Percentiles rank a stretch among this genome's conserved stretches.
Evolutionary conservation across 164 flowering plant genomes (phyloP).

Genomic region (Tetracentron sinense): DNA sequence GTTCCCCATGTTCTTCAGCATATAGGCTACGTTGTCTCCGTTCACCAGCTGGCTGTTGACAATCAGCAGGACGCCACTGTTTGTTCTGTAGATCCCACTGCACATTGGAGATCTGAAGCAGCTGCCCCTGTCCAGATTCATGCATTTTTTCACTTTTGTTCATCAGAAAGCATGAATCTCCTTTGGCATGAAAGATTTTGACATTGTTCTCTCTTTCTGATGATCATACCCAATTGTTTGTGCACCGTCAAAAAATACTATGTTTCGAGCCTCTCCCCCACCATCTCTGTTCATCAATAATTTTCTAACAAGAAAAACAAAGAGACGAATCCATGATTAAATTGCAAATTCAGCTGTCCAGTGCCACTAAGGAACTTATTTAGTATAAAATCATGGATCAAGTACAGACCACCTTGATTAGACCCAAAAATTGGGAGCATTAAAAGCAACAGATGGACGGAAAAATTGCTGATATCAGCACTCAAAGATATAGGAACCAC

Average conservation of each 20-base stretch:
- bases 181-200: constrained; percentile 7
- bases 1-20: background rate
- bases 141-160: constrained; percentile 9
- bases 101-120: constrained; percentile 7
- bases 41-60: background rate
- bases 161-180: constrained; percentile 8
- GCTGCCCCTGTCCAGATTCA: background rate
- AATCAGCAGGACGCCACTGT: background rate
- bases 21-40: background rate
- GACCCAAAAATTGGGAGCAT: too few relatives aligned
- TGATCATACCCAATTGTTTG: background rate
- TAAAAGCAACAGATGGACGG: too few relatives aligned
- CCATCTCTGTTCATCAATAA: too few relatives aligned
- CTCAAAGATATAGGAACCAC: too few relatives aligned
- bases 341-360: too few relatives aligned
- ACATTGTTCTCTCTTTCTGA: constrained; percentile 2
- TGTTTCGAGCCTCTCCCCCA: too few relatives aligned
- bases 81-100: constrained; percentile 10
- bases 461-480: too few relatives aligned
- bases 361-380: too few relatives aligned
- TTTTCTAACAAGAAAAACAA: background rate
- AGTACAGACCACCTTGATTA: too few relatives aligned
- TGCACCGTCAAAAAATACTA: background rate
- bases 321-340: too few relatives aligned
- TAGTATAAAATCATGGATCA: too few relatives aligned